phyloP scores from a whole-genome alignment of 2,329 filamentous ascomycete genomes.

The Penicillium olsonii region DNA sequence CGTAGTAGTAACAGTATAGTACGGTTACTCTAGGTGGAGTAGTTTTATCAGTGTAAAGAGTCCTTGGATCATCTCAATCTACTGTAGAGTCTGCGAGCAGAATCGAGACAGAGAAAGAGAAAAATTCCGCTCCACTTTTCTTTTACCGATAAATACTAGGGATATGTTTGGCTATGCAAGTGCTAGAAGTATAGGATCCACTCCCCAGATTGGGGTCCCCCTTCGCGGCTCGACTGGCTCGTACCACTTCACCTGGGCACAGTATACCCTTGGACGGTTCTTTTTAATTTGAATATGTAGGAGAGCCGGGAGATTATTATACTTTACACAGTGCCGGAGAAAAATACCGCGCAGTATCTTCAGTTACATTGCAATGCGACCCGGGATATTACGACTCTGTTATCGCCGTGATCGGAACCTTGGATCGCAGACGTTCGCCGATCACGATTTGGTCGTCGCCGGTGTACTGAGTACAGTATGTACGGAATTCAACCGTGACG shows the following conservation, averaged over 20 bases:
- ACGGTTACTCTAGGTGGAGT: too few species aligned
- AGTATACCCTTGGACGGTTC: too few species aligned
- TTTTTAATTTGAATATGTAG: too few species aligned
- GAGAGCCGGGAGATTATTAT: too few species aligned
- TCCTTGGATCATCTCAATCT: background rate
- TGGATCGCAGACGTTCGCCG: background rate
- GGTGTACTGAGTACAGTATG: too few species aligned
- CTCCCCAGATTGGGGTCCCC: background rate
- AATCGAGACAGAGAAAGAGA: background rate
- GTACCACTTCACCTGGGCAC: too few species aligned
- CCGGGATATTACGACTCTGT: constrained; percentile 2
- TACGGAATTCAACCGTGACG: constrained; percentile 21
- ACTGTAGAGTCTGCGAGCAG: background rate
- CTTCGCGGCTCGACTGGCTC: background rate
- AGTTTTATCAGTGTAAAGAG: too few species aligned
- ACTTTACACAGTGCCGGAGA: too few species aligned
- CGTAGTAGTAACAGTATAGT: too few species aligned
- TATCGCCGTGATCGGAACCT: constrained; percentile 1
- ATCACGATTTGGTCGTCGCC: background rate
- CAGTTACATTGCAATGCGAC: too few species aligned
- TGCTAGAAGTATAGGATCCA: constrained; percentile 9
- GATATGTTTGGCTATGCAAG: constrained; percentile 12
- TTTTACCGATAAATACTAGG: constrained; percentile 9
- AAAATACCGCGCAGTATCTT: too few species aligned
- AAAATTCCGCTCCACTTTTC: background rate